Percentiles rank a stretch among this genome's conserved stretches.
These are phyloP conservation scores for Termitomyces sp. DNA, from an alignment of 768 basidiomycete species.

Conservation along the genomic window DNA sequence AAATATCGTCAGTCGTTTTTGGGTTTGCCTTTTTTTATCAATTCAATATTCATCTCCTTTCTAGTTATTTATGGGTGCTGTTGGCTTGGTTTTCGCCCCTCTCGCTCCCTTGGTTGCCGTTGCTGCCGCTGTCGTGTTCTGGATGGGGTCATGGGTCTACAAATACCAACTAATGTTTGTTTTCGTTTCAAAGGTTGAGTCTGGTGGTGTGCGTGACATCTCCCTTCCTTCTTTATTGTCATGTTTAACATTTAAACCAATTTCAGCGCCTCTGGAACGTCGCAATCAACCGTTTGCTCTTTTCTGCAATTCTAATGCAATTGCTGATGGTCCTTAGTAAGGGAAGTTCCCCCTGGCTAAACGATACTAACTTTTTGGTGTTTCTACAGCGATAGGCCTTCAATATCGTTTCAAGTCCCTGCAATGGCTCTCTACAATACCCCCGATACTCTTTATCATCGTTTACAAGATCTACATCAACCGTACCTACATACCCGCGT, in stretches of 20 bases:
- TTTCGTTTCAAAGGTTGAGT: conserved; percentile 84
- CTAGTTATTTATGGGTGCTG: conserved; percentile 87
- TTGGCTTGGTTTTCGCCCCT: conserved; percentile 92
- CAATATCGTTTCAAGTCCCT: conserved; percentile 71
- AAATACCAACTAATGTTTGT: conserved; percentile 99
- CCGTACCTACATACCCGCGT: conserved; percentile 59
- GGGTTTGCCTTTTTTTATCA: background rate
- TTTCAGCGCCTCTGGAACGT: conserved; percentile 88
- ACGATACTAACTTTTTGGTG: conserved; percentile 7
- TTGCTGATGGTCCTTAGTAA: conserved; percentile 79
- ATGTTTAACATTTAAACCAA: background rate
- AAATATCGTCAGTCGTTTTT: conserved; percentile 44
- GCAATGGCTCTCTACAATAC: conserved; percentile 80
- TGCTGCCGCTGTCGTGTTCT: conserved; percentile 82
- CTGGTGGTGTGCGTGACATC: conserved; percentile 72
- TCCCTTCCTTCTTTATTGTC: background rate
- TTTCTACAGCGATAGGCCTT: conserved; percentile 71
- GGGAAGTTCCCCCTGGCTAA: conserved; percentile 23
- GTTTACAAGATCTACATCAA: conserved; percentile 84
- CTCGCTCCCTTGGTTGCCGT: conserved; percentile 87
- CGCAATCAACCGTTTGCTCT: conserved; percentile 83
- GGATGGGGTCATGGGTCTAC: conserved; percentile 84
- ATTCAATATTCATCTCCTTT: background rate
- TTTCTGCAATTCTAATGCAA: conserved; percentile 84
- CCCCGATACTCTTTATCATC: conserved; percentile 75